A percentile compares a stretch with the other conserved stretches of the same genome.
Conservation (phyloP, 108 stramenopile species). For the Chaetoceros muelleri region DNA sequence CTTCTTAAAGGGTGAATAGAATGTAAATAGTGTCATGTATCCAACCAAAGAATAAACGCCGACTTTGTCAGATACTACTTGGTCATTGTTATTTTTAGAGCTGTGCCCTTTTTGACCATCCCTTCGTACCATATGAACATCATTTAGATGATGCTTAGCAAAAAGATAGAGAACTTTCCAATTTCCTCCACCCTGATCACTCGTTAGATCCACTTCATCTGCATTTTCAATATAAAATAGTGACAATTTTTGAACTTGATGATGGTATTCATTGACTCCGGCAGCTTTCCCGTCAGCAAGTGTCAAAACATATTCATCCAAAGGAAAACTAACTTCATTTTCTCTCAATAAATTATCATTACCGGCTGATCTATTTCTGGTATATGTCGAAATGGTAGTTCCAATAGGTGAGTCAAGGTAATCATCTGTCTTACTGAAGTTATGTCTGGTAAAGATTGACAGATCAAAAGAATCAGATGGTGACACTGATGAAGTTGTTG, state of each 20-base stretch:
- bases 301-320: conserved; percentile 47
- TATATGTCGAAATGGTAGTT: no score
- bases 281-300: conserved; percentile 44
- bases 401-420: no score
- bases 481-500: no score
- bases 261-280: conserved; percentile 30
- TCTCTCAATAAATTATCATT: no score
- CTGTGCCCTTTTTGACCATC: no score
- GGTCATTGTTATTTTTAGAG: conserved; percentile 1
- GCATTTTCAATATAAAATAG: conserved; percentile 74
- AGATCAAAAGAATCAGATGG: no score
- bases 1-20: conserved; percentile 66
- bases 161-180: conserved; percentile 75
- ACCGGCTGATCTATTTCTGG: no score
- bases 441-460: no score
- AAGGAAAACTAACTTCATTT: no score
- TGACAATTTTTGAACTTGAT: conserved; percentile 48
- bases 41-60: conserved; percentile 49
- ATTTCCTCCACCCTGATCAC: conserved; percentile 30
- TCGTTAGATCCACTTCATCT: conserved; percentile 40
- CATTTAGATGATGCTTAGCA: conserved; percentile 23
- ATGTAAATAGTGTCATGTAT: conserved; percentile 64
- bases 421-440: no score
- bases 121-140: no score
- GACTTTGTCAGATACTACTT: background rate